Percentiles rank a stretch among this genome's conserved stretches.
Evolutionary conservation across 345 rosid genomes (phyloP).

Genomic region (Hibiscus mutabilis): DNA sequence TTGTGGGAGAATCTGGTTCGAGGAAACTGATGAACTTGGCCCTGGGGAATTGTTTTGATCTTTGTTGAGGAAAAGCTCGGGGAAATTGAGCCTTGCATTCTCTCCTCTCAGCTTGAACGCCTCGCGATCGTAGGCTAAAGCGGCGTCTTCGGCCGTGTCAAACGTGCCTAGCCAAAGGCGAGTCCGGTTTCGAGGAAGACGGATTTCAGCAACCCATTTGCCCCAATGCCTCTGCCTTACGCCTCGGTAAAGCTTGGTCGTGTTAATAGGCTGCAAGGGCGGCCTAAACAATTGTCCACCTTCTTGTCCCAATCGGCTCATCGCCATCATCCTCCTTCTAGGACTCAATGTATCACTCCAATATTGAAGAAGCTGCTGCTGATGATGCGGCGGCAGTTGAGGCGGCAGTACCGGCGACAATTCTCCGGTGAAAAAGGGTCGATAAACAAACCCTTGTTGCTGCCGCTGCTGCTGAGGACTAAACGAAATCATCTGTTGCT

Average conservation of each 20-base stretch:
- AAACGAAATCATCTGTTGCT: conserved; percentile 76
- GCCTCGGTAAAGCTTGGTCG: conserved; percentile 84
- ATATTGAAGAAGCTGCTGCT: conserved; percentile 49
- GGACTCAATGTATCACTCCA: conserved; percentile 67
- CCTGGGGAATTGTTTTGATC: conserved; percentile 25
- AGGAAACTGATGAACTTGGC: conserved; percentile 26
- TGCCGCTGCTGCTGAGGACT: conserved; percentile 31
- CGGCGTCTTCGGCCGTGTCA: conserved; percentile 86
- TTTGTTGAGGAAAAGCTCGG: conserved; percentile 65
- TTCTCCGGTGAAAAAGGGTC: conserved; percentile 31
- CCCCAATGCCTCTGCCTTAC: conserved; percentile 98
- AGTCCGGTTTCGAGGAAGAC: conserved; percentile 81
- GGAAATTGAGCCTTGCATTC: conserved; percentile 86
- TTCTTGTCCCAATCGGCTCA: conserved; percentile 60
- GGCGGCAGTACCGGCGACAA: conserved; percentile 18
- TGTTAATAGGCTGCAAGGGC: conserved; percentile 52
- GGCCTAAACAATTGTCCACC: conserved; percentile 47
- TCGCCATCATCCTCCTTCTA: conserved; percentile 72
- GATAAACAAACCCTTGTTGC: conserved; percentile 20
- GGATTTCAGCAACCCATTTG: conserved; percentile 98
- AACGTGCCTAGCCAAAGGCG: conserved; percentile 96
- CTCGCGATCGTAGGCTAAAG: conserved; percentile 92
- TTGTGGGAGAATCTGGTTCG: conserved; percentile 14
- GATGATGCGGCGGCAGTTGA: not conserved
- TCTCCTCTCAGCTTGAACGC: conserved; percentile 85